A percentile compares a stretch with the other conserved stretches of the same genome.
Evolutionary conservation across 306 rosid species (phyloP).

Genomic region (Lagenaria siceraria): DNA sequence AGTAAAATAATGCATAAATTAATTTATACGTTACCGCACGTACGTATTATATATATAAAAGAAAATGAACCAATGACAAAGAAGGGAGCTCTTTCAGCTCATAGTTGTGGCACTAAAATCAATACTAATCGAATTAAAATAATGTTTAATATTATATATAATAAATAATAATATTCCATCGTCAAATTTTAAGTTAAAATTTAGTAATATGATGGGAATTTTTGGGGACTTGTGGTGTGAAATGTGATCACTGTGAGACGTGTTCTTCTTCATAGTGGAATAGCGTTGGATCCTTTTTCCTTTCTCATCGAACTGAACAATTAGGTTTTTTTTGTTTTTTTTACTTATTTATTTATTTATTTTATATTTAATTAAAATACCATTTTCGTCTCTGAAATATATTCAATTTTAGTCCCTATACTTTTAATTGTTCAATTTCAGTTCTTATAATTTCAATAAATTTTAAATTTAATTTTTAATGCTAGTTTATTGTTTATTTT

Average conservation of each 20-base stretch:
- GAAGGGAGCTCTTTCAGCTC: not conserved
- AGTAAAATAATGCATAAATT: no score
- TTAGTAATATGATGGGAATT: not conserved
- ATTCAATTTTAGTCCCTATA: no score
- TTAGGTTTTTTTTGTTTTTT: not conserved
- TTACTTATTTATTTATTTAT: no score
- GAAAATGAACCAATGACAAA: not conserved
- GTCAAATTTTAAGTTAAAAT: not conserved
- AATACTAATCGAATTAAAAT: not conserved
- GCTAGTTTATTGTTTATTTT: no score
- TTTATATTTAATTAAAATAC: no score
- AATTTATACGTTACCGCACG: no score
- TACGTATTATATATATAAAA: no score
- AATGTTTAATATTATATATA: not conserved
- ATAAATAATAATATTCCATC: not conserved
- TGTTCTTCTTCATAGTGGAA: not conserved
- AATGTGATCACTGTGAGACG: not conserved
- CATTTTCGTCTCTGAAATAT: no score
- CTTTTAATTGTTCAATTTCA: no score
- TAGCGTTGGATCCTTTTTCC: not conserved
- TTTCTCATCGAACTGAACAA: not conserved
- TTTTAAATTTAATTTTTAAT: no score
- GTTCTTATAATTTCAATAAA: no score
- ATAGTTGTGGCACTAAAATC: not conserved
- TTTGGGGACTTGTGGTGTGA: constrained; percentile 2